Percentiles rank a stretch among this genome's conserved stretches.
Conservation (phyloP, 345 rosid genomes). For the Citrus reticulata region DNA sequence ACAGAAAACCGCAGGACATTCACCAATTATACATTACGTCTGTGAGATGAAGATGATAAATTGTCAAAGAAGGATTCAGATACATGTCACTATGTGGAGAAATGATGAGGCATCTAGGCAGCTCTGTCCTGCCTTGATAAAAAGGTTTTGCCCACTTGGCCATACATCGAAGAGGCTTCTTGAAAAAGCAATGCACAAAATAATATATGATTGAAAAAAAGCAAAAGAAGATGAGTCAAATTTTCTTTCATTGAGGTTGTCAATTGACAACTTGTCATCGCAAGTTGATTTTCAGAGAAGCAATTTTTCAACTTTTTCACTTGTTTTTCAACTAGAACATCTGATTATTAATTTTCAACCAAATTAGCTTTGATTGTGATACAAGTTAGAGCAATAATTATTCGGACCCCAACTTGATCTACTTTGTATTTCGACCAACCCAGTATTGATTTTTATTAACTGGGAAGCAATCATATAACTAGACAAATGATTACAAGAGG, state of each 20-base stretch:
- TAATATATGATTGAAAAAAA: not conserved
- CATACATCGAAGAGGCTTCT: not conserved
- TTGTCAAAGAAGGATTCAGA: not conserved
- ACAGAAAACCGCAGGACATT: too few relatives aligned
- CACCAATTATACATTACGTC: not conserved
- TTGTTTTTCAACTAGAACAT: too few relatives aligned
- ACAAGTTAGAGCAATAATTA: not conserved
- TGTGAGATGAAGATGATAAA: not conserved
- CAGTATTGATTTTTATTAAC: too few relatives aligned
- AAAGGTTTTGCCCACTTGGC: not conserved
- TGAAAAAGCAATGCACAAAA: not conserved
- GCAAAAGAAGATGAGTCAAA: not conserved
- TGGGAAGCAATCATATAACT: too few relatives aligned
- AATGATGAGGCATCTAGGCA: conserved; percentile 11
- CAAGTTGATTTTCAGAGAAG: not conserved
- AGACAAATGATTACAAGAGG: too few relatives aligned
- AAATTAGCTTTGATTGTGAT: not conserved
- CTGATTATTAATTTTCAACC: not conserved
- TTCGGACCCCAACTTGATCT: too few relatives aligned
- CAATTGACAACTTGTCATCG: not conserved
- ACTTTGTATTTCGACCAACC: too few relatives aligned
- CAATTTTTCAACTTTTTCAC: not conserved
- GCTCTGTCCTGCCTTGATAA: not conserved
- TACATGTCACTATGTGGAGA: not conserved
- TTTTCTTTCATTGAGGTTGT: not conserved